Evolutionary conservation across 2,329 filamentous ascomycete genomes (phyloP).

Genomic region (Pseudogymnoascus sp.): DNA sequence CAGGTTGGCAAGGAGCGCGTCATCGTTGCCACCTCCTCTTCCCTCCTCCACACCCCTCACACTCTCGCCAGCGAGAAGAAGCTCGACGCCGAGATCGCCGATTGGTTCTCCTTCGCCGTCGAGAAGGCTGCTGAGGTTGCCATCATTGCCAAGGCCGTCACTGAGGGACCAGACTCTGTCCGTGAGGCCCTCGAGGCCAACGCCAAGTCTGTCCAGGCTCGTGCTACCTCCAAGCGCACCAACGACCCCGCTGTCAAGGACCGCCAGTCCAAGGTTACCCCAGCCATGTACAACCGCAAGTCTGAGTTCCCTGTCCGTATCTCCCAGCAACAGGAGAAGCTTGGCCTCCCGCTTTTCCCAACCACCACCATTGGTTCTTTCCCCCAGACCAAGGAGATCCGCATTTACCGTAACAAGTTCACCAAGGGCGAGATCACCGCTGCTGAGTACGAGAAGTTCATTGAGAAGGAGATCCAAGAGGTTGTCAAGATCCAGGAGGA

Average conservation of each 20-base stretch:
- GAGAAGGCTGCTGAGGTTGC: constrained; percentile 92
- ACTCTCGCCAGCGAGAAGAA: constrained; percentile 98
- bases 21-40: constrained; percentile 93
- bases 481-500: constrained; percentile 97
- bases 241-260: constrained; percentile 98
- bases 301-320: constrained; percentile 81
- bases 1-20: constrained; percentile 97
- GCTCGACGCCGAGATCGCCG: constrained; percentile 82
- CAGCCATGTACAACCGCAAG: constrained; percentile 85
- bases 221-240: constrained; percentile 86
- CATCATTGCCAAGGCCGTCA: constrained; percentile 93
- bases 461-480: constrained; percentile 95
- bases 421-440: constrained; percentile 96
- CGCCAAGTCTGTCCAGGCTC: constrained; percentile 85
- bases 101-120: constrained; percentile 97
- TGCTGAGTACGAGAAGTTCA: constrained; percentile 95
- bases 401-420: constrained; percentile 93
- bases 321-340: constrained; percentile 79
- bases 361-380: constrained; percentile 99
- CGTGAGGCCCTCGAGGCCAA: constrained; percentile 90
- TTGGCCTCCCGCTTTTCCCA: constrained; percentile 93
- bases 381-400: constrained; percentile 99
- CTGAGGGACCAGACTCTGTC: constrained; percentile 80
- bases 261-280: constrained; percentile 79
- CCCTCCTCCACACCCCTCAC: constrained; percentile 96